phyloP scores from a whole-genome alignment of 2,329 filamentous ascomycete genomes.

The Fusarium solani-melongenae region DNA sequence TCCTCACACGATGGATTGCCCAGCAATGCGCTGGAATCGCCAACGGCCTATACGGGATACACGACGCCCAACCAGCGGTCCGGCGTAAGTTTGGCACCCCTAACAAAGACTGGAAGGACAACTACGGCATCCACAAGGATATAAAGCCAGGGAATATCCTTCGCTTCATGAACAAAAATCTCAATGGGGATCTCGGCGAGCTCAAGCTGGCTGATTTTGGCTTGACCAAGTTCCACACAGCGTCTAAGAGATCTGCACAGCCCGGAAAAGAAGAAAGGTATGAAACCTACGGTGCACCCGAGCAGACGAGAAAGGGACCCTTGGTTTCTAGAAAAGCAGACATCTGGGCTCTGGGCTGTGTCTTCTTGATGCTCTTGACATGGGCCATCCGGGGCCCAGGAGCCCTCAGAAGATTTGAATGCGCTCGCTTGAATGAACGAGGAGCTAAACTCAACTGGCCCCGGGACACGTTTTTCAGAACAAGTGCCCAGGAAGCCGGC shows the following conservation, averaged over 20 bases:
- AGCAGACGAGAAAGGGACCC: neutral
- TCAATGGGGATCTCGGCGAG: neutral
- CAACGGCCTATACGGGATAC: neutral
- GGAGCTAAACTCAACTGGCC: too few species aligned
- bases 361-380: neutral
- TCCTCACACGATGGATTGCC: neutral
- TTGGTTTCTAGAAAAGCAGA: neutral
- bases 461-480: too few species aligned
- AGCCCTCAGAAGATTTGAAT: too few species aligned
- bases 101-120: neutral
- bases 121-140: neutral
- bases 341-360: conserved; percentile 2
- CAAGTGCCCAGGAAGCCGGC: too few species aligned
- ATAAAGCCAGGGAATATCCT: conserved; percentile 8
- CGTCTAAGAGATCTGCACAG: too few species aligned
- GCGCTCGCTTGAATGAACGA: too few species aligned
- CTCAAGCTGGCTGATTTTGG: conserved; percentile 11
- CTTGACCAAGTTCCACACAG: neutral
- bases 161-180: neutral
- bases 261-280: too few species aligned
- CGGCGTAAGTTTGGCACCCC: too few species aligned
- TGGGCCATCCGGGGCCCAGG: neutral
- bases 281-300: neutral
- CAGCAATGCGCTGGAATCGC: neutral
- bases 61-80: neutral